Percentiles rank a stretch among this genome's conserved stretches.
These are phyloP conservation scores for Aspergillus fischeri DNA, from an alignment of 2,329 filamentous ascomycete species.

Conservation along the genomic window DNA sequence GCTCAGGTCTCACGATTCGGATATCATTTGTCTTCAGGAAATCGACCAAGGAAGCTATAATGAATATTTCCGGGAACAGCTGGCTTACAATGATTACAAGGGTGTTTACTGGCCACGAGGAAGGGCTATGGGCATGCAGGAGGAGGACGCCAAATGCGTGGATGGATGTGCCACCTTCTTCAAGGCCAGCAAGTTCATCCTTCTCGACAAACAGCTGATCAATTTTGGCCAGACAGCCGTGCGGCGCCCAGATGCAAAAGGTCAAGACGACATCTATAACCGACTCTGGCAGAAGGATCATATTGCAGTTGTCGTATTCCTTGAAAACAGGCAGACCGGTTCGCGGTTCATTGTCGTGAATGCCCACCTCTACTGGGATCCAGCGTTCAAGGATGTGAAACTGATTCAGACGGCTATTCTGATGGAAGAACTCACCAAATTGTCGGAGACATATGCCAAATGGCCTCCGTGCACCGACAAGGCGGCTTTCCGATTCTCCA, in stretches of 20 bases:
- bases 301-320: constrained; percentile 85
- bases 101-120: constrained; percentile 90
- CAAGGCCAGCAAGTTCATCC: constrained; percentile 89
- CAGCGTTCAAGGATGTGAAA: constrained; percentile 87
- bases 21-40: constrained; percentile 91
- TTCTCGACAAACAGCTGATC: constrained; percentile 90
- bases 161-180: constrained; percentile 97
- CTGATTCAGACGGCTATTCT: constrained; percentile 92
- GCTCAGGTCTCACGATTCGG: constrained; percentile 71
- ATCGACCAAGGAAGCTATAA: constrained; percentile 89
- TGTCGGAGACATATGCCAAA: constrained; percentile 79
- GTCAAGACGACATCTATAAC: constrained; percentile 96
- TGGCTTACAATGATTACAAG: constrained; percentile 86
- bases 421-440: constrained; percentile 84
- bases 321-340: constrained; percentile 89
- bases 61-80: constrained; percentile 80
- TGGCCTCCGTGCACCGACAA: constrained; percentile 81
- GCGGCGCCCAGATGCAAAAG: constrained; percentile 93
- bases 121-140: constrained; percentile 84
- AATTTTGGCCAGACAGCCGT: constrained; percentile 91
- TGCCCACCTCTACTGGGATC: constrained; percentile 93
- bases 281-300: constrained; percentile 98
- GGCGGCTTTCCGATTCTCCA: constrained; percentile 48
- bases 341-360: constrained; percentile 89
- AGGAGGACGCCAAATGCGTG: constrained; percentile 81